Percentiles rank a stretch among this genome's conserved stretches.
Conservation (phyloP, 495 filamentous ascomycete genomes). For the Parmelia sp. region DNA sequence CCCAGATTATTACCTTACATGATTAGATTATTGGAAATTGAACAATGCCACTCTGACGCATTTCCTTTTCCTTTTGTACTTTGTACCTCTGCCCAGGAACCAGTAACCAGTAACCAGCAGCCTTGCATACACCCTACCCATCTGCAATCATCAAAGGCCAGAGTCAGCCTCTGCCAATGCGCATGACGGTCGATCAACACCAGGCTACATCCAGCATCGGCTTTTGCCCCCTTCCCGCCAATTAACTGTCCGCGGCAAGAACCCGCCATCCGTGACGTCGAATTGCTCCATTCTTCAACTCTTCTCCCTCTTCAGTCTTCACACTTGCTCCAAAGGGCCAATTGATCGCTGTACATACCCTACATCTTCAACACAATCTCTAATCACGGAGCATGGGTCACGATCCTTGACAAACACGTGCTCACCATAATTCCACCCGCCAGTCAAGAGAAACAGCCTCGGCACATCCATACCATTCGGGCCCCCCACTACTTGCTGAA, state of each 20-base stretch:
- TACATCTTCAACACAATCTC: background rate
- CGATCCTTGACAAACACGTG: background rate
- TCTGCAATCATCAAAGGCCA: conserved; percentile 1
- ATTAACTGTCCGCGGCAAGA: conserved; percentile 22
- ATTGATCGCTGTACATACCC: conserved; percentile 9
- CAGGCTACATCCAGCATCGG: conserved; percentile 14
- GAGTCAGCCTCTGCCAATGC: conserved; percentile 14
- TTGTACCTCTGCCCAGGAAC: background rate
- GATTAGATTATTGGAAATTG: background rate
- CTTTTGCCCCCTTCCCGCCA: conserved; percentile 17
- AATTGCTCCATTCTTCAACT: conserved; percentile 10
- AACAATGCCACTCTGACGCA: no score
- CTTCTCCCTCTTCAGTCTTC: background rate
- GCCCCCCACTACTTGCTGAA: background rate
- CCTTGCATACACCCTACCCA: no score
- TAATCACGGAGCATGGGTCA: background rate
- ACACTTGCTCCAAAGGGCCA: background rate
- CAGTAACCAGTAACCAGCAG: background rate
- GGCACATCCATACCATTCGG: background rate
- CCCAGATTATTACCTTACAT: conserved; percentile 1
- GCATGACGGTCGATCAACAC: conserved; percentile 20
- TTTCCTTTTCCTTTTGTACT: background rate
- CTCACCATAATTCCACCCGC: background rate
- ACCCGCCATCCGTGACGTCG: conserved; percentile 23
- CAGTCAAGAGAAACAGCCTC: background rate